These are phyloP conservation scores for Melanopsichium pennsylvanicum DNA, from an alignment of 1,284 basidiomycete species.

Conservation along the genomic window DNA sequence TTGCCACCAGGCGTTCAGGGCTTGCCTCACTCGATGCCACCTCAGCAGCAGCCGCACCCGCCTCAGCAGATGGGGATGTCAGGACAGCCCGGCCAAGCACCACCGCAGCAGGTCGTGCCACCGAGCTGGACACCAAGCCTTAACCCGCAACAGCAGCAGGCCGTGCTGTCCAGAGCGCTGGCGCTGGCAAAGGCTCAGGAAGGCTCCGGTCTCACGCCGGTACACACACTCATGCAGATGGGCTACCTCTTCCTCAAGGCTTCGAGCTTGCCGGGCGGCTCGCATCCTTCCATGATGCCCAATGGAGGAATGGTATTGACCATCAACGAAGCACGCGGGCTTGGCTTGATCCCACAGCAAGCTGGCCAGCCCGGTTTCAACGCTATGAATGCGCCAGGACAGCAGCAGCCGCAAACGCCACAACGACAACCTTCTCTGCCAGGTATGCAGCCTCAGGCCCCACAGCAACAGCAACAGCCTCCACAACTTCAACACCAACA, in stretches of 20 bases:
- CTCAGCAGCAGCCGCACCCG: slow-evolving; percentile 18
- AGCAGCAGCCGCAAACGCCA: slow-evolving; percentile 7
- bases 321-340: slow-evolving; percentile 55
- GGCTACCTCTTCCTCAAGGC: slow-evolving; percentile 61
- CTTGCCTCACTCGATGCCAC: slow-evolving; percentile 13
- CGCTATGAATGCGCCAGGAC: slow-evolving; percentile 1
- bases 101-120: slow-evolving; percentile 39
- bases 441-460: slow-evolving; percentile 5
- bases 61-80: slow-evolving; percentile 29
- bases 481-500: slow-evolving; percentile 22
- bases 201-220: slow-evolving; percentile 43
- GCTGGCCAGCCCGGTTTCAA: slow-evolving; percentile 15
- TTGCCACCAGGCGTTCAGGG: slow-evolving; percentile 29
- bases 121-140: slow-evolving; percentile 53
- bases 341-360: slow-evolving; percentile 54
- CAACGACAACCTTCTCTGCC: slow-evolving; percentile 19
- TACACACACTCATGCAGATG: slow-evolving; percentile 56
- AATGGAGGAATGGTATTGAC: slow-evolving; percentile 58
- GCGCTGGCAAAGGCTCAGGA: slow-evolving; percentile 54
- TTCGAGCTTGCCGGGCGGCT: slow-evolving; percentile 46
- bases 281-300: slow-evolving; percentile 38
- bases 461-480: slow-evolving; percentile 16
- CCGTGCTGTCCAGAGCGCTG: slow-evolving; percentile 49
- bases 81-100: slow-evolving; percentile 16
- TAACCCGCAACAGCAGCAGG: slow-evolving; percentile 55